A percentile compares a stretch with the other conserved stretches of the same genome.
Conservation (phyloP, 2,329 filamentous ascomycete species). For the Teratosphaeria gauchensis region DNA sequence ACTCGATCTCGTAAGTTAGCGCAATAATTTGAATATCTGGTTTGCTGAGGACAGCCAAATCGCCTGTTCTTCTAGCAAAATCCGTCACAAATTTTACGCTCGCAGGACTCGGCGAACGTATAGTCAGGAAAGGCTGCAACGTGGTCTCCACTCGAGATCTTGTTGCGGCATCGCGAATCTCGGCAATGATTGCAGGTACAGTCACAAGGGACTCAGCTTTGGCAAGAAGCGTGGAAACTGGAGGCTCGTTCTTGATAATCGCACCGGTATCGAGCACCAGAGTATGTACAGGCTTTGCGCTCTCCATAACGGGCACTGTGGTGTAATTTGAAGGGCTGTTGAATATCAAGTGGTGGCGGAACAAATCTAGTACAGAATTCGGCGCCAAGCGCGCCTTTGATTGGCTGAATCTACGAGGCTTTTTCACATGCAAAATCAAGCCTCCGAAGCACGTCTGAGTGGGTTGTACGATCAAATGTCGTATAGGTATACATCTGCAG, state of each 20-base stretch:
- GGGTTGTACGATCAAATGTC: no score
- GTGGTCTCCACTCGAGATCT: slow-evolving; percentile 73
- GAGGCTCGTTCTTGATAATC: slow-evolving; percentile 84
- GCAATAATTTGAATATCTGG: slow-evolving; percentile 86
- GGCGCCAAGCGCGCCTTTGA: not conserved
- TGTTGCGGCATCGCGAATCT: slow-evolving; percentile 79
- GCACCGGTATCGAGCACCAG: slow-evolving; percentile 86
- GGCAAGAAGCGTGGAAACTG: slow-evolving; percentile 69
- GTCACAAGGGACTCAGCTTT: slow-evolving; percentile 72
- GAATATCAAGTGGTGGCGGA: not conserved
- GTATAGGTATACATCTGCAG: no score
- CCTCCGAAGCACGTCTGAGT: no score
- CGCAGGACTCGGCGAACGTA: slow-evolving; percentile 63
- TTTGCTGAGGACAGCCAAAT: slow-evolving; percentile 75
- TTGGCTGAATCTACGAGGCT: not conserved
- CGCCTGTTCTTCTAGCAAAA: slow-evolving; percentile 83
- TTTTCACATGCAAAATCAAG: not conserved
- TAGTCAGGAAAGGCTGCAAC: slow-evolving; percentile 71
- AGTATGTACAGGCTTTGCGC: slow-evolving; percentile 62
- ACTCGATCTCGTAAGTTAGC: slow-evolving; percentile 87
- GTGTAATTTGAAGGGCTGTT: not conserved
- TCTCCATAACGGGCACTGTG: slow-evolving; percentile 13
- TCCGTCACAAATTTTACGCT: slow-evolving; percentile 72
- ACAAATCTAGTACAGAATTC: not conserved
- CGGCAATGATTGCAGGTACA: slow-evolving; percentile 72